Conservation (phyloP, 192 early-diverging fungal species). For the Rhizophagus clarus region DNA sequence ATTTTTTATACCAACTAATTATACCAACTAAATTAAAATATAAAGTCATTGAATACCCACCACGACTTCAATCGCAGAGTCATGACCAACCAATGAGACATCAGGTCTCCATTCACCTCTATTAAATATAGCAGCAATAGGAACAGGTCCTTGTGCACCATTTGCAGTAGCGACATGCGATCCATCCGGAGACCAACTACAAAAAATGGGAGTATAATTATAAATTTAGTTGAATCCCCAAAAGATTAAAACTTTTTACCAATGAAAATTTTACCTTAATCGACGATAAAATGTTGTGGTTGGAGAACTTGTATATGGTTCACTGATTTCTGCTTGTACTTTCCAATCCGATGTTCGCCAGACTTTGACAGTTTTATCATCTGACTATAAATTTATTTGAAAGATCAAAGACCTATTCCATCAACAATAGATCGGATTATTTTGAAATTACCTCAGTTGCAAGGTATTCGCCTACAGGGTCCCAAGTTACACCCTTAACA, state of each 20-base stretch:
- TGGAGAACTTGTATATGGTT: constrained; percentile 76
- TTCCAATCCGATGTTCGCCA: constrained; percentile 90
- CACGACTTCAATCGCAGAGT: constrained; percentile 84
- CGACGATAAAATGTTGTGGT: constrained; percentile 89
- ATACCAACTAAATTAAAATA: neutral
- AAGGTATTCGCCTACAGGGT: constrained; percentile 92
- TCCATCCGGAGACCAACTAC: constrained; percentile 97
- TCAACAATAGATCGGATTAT: neutral
- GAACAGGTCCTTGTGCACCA: constrained; percentile 78
- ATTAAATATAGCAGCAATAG: constrained; percentile 79
- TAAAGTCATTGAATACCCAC: constrained; percentile 40
- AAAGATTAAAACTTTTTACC: neutral
- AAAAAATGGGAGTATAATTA: neutral
- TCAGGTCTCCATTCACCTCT: constrained; percentile 79
- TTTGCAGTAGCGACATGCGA: constrained; percentile 87
- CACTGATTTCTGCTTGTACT: constrained; percentile 68
- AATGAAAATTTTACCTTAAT: constrained; percentile 58
- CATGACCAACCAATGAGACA: constrained; percentile 86
- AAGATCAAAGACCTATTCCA: neutral
- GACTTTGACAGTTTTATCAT: constrained; percentile 86
- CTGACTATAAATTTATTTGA: constrained; percentile 55
- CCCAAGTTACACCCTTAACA: constrained; percentile 96
- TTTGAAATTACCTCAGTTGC: constrained; percentile 73
- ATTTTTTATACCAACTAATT: neutral
- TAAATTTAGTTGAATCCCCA: neutral